Base-by-base conservation (phyloP, 176 grass and related monocot genomes). In the Cenchrus fungigraminus region DNA sequence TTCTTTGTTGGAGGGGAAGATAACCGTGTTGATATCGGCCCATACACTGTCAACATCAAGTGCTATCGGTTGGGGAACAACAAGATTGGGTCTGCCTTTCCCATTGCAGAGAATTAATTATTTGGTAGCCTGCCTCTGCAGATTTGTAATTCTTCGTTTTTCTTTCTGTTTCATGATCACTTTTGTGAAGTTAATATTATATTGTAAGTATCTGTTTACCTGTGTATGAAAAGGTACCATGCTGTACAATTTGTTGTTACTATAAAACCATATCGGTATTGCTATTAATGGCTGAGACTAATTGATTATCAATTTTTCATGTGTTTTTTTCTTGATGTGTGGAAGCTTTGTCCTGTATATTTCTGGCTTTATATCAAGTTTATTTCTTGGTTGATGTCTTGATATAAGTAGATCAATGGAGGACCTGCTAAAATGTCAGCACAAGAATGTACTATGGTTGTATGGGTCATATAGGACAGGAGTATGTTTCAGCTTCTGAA, bases 11-110 rank as follows among this genome's bases (percentile, higher is more conserved):
- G 96, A 17, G 83, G 87, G 51, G 96, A 98, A 87, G 93, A 98
- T 78, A 98, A 95, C 75, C 74, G 60, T 6, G 89, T 98, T 29
- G 66, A 87, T 58, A 83, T 98, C 4, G 93, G 96, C 14, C 93
- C 96, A 0, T 98, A 94, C 82, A 89, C 85, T 49, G 91, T 95
- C 71, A 98, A 98, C 51, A 81, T 98, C 73, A 95, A 95, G 70
- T 98, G 93, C 75, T 98, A 95, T 65, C 81, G 89, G n/a, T 68
- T 98, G 55, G 96, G 96, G 40, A 90, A 91, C 42, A 79, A 92
- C 79, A 98, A 86, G 76, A 98, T 98, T 62, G 96, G 96, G 40
- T 95, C 96, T 60, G 91, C 87, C 43, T 98, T 98, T 85, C 96
- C 96, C 42, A 86, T 94, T 60, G 93, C 87, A 63, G 91, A 95